Evolutionary conservation across 306 rosid species (phyloP).

Genomic region (Vachellia collinsii): DNA sequence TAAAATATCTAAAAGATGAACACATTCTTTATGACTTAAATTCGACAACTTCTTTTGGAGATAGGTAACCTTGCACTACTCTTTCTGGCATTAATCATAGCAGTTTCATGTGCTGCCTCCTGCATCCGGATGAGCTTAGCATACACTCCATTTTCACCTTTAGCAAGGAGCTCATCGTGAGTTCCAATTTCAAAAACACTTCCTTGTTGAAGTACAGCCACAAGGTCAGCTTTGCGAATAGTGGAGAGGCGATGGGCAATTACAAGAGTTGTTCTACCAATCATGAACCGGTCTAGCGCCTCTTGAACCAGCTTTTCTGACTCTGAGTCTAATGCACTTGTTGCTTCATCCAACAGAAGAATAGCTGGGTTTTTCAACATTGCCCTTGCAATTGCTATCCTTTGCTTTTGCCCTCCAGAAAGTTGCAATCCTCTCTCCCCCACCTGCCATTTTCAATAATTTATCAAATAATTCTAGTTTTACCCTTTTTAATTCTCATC

Average conservation of each 20-base stretch:
- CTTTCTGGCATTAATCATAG: slow-evolving; percentile 90
- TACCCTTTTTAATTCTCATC: background rate
- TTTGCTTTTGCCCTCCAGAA: slow-evolving; percentile 98
- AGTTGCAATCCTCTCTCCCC: slow-evolving; percentile 98
- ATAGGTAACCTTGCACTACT: slow-evolving; percentile 87
- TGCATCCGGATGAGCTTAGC: slow-evolving; percentile 96
- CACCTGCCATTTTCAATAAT: slow-evolving; percentile 64
- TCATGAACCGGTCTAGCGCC: slow-evolving; percentile 99
- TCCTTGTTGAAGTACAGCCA: slow-evolving; percentile 95
- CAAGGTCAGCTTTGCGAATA: slow-evolving; percentile 96
- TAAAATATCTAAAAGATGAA: slow-evolving; percentile 12
- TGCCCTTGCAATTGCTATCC: slow-evolving; percentile 99
- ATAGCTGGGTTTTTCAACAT: slow-evolving; percentile 99
- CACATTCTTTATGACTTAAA: background rate
- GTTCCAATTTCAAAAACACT: slow-evolving; percentile 91
- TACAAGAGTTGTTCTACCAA: slow-evolving; percentile 94
- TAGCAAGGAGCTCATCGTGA: slow-evolving; percentile 86
- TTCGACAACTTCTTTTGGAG: background rate
- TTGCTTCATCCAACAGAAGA: slow-evolving; percentile 91
- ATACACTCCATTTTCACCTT: slow-evolving; percentile 90
- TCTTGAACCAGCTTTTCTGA: slow-evolving; percentile 98
- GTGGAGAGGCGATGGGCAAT: slow-evolving; percentile 99
- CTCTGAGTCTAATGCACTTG: slow-evolving; percentile 98
- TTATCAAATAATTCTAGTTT: slow-evolving; percentile 3
- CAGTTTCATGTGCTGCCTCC: slow-evolving; percentile 89